Percentiles rank a stretch among this genome's conserved stretches.
Conservation (phyloP, 495 filamentous ascomycete species). For the Daldinia grandis region DNA sequence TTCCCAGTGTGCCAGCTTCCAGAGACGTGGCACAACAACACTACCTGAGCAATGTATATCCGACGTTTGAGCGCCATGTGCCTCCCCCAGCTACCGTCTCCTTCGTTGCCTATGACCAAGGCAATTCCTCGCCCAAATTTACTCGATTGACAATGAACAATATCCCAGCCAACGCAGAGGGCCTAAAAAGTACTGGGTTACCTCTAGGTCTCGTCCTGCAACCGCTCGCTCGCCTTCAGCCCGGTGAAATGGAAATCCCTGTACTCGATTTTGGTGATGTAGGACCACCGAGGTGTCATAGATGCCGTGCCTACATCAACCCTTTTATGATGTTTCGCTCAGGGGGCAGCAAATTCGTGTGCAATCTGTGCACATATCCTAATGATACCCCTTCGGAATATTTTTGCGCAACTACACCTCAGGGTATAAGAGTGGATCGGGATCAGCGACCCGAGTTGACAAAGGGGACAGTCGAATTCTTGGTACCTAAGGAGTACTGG, state of each 20-base stretch:
- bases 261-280: slow-evolving; percentile 94
- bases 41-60: slow-evolving; percentile 86
- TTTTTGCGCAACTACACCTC: slow-evolving; percentile 88
- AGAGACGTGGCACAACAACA: slow-evolving; percentile 82
- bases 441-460: slow-evolving; percentile 89
- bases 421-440: slow-evolving; percentile 86
- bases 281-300: slow-evolving; percentile 89
- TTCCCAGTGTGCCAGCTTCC: slow-evolving; percentile 88
- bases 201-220: slow-evolving; percentile 91
- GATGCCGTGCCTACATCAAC: slow-evolving; percentile 97
- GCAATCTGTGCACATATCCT: slow-evolving; percentile 97
- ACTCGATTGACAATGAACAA: slow-evolving; percentile 90
- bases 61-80: slow-evolving; percentile 90
- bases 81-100: slow-evolving; percentile 90
- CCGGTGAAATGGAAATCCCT: slow-evolving; percentile 87
- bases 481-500: slow-evolving; percentile 99
- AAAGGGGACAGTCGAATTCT: slow-evolving; percentile 91
- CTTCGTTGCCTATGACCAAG: slow-evolving; percentile 92
- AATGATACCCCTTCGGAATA: slow-evolving; percentile 95
- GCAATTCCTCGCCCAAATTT: slow-evolving; percentile 95
- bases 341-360: slow-evolving; percentile 95
- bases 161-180: slow-evolving; percentile 84
- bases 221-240: slow-evolving; percentile 82
- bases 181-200: slow-evolving; percentile 77
- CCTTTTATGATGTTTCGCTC: slow-evolving; percentile 97